Evolutionary conservation across 352 stramenopile genomes (phyloP), one percentile per base, ranked within the genome.

Genomic region (Phytophthora pistaciae): DNA sequence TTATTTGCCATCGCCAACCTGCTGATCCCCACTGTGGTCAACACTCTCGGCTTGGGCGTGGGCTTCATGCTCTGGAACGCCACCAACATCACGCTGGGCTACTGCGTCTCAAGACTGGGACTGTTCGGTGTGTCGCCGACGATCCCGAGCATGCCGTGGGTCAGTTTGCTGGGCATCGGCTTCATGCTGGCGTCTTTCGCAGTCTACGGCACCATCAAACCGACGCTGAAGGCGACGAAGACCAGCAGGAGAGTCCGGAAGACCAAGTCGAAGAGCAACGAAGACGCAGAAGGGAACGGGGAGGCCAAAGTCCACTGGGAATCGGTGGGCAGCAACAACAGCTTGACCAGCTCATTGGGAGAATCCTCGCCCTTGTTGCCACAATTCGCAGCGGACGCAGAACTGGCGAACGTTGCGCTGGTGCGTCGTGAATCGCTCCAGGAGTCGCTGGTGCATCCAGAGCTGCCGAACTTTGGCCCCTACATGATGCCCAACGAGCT

Each of bases 41-140:
- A 96, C 63, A 92, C 79, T 6, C 78, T 96, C 11, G 88, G 88
- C 0, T 72, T 96, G 1, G 88, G 88, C 6, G 75, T 96, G 31
- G 88, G 88, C 64, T 96, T 96, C 59, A 94, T 94, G 87, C 77
- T 96, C 56, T 96, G 88, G 88, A 96, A 96, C 72, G 87, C 83
- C 46, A 92, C 87, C 52, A 96, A 94, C 72, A 92, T 96, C 72
- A 82, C 85, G 18, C 79, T 94, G 60, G 88, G 87, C 33, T 96
- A 94, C 71, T 82, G 89, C 48, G 85, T 96, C 53, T 93, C 87
- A 20, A 80, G 88, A 10, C 80, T 89, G 6, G 88, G 88, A 5
- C 78, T 95, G 11, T 85, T 95, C 64, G 88, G 88, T 16, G 79
- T 95, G 10, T 57, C 68, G 7, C 72, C 80, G 25, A 95, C 88